Evolutionary conservation across 139 green algal species (phyloP).

Genomic region (Asterochloris sp.): DNA sequence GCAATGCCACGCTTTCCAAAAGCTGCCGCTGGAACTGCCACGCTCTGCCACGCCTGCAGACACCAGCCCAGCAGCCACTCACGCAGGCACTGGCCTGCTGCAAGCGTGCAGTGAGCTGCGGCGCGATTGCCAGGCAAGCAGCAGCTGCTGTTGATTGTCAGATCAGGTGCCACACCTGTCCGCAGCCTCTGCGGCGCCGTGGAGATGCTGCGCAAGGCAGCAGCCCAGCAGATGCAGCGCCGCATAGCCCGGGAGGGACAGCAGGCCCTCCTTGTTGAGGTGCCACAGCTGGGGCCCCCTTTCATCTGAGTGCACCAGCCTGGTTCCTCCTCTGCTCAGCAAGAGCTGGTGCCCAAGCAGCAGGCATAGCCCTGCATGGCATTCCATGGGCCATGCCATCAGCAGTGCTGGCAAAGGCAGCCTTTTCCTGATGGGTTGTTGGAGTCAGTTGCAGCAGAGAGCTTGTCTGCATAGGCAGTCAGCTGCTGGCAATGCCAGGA

Average conservation of each 20-base stretch:
- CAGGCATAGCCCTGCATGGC: not conserved
- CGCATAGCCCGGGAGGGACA: constrained; percentile 66
- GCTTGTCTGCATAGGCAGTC: not conserved
- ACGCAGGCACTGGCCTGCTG: not conserved
- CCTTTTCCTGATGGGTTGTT: not conserved
- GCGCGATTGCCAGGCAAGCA: no score
- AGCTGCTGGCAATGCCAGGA: not conserved
- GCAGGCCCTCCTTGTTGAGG: constrained; percentile 85
- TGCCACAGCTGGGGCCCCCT: constrained; percentile 28
- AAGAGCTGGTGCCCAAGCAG: not conserved
- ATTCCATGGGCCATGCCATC: not conserved
- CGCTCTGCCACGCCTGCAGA: not conserved
- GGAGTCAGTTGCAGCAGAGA: not conserved
- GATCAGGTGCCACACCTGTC: no score
- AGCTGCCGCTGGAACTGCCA: not conserved
- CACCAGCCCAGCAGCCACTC: not conserved
- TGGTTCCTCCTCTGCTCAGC: constrained; percentile 2
- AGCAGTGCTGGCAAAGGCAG: not conserved
- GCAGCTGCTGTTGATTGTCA: no score
- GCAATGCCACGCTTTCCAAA: not conserved
- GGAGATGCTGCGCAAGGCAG: not conserved
- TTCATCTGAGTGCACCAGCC: constrained; percentile 38
- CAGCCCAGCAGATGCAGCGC: constrained; percentile 54
- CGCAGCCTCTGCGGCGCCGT: not conserved
- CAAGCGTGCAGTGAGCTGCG: not conserved